Conservation (phyloP, 192 early-diverging fungal genomes). For the Pecoramyces ruminantium region DNA sequence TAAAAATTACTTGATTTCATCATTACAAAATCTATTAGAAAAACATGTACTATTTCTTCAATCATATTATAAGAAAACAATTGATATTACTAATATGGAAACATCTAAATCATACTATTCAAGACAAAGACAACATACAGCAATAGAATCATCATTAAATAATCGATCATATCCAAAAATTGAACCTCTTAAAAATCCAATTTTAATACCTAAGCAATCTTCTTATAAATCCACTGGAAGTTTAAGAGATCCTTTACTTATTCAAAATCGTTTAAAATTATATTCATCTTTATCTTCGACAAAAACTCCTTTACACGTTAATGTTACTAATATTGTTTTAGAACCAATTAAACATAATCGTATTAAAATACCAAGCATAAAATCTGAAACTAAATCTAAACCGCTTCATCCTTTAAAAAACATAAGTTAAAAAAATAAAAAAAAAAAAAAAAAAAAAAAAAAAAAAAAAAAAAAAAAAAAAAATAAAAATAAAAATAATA, state of each 20-base stretch:
- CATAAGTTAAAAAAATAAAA: no score
- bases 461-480: no score
- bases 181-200: background rate
- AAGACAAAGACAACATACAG: background rate
- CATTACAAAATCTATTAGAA: background rate
- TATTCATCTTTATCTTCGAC: background rate
- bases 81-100: background rate
- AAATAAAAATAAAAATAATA: no score
- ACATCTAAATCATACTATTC: background rate
- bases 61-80: background rate
- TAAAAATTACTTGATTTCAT: background rate
- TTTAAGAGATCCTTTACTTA: background rate
- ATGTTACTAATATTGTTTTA: background rate
- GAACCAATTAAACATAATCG: background rate
- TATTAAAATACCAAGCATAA: background rate
- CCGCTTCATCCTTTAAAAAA: no score
- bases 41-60: background rate
- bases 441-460: no score
- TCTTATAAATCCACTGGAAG: background rate
- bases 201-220: background rate
- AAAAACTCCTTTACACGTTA: background rate
- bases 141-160: background rate
- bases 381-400: background rate
- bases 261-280: background rate
- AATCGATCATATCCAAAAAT: background rate